Percentiles rank a stretch among this genome's conserved stretches.
Conservation (phyloP, 306 rosid genomes). For the Vigna angularis region DNA sequence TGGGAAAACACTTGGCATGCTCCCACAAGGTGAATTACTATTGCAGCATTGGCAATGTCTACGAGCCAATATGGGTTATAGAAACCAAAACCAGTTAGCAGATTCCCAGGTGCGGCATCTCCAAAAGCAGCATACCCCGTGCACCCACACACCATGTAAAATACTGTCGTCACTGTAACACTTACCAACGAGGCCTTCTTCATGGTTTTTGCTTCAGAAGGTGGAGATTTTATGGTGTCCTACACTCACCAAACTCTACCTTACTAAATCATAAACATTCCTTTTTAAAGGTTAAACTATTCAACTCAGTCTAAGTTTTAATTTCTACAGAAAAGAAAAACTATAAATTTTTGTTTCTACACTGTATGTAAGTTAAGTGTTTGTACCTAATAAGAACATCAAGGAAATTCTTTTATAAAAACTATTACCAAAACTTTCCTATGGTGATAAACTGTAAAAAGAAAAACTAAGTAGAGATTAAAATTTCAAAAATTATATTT, state of each 20-base stretch:
- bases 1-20: constrained; percentile 44
- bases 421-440: no score
- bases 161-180: constrained; percentile 64
- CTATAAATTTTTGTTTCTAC: not conserved
- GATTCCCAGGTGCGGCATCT: constrained; percentile 76
- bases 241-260: no score
- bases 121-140: constrained; percentile 95
- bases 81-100: constrained; percentile 88
- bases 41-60: constrained; percentile 86
- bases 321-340: no score
- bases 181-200: constrained; percentile 71
- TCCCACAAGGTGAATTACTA: constrained; percentile 82
- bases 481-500: no score
- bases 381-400: no score
- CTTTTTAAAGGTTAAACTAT: not conserved
- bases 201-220: constrained; percentile 87
- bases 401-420: no score
- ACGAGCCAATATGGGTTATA: constrained; percentile 82
- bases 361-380: not conserved
- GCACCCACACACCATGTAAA: constrained; percentile 80
- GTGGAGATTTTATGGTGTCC: constrained; percentile 61
- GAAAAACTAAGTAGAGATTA: no score
- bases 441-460: no score
- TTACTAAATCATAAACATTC: not conserved
- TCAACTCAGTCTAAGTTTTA: no score